These are phyloP conservation scores for Pyricularia pennisetigena DNA, from an alignment of 2,329 filamentous ascomycete species.

Conservation along the genomic window DNA sequence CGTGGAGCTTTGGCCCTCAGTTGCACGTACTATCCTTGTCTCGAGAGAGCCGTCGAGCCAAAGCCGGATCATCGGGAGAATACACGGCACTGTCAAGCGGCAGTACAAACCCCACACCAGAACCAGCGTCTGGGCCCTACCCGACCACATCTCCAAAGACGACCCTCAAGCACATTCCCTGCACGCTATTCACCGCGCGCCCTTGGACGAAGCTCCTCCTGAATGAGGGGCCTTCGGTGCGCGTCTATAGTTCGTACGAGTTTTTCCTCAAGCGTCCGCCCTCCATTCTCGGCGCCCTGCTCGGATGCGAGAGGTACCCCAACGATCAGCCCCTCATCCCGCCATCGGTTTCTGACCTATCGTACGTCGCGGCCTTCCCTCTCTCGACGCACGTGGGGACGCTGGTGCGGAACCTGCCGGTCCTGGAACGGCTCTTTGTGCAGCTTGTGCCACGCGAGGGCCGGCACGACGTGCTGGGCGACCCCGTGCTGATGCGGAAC, in stretches of 20 bases:
- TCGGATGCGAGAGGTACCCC: slow-evolving; percentile 28
- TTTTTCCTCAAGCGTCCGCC: slow-evolving; percentile 58
- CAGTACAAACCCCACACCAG: neutral
- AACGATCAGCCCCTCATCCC: slow-evolving; percentile 27
- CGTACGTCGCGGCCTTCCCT: slow-evolving; percentile 59
- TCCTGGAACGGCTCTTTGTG: slow-evolving; percentile 41
- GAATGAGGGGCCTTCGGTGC: slow-evolving; percentile 69
- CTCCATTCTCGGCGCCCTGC: slow-evolving; percentile 45
- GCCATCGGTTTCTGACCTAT: slow-evolving; percentile 34
- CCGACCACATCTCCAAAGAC: neutral
- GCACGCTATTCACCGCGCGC: slow-evolving; percentile 43
- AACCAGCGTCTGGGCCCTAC: neutral
- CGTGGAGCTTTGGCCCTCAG: slow-evolving; percentile 54
- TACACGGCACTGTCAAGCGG: neutral
- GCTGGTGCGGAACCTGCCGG: slow-evolving; percentile 36
- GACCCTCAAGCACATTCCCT: slow-evolving; percentile 12
- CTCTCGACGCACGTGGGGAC: slow-evolving; percentile 49
- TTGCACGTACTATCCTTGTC: slow-evolving; percentile 49
- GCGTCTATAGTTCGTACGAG: slow-evolving; percentile 61
- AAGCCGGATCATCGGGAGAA: neutral
- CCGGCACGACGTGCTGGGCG: slow-evolving; percentile 22
- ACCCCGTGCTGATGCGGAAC: slow-evolving; percentile 25
- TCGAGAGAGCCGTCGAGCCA: slow-evolving; percentile 10
- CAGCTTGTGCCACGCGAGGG: slow-evolving; percentile 32
- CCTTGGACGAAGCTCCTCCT: slow-evolving; percentile 57